Base-by-base conservation (phyloP, 2,329 filamentous ascomycete genomes). In the Colletotrichum sp. region DNA sequence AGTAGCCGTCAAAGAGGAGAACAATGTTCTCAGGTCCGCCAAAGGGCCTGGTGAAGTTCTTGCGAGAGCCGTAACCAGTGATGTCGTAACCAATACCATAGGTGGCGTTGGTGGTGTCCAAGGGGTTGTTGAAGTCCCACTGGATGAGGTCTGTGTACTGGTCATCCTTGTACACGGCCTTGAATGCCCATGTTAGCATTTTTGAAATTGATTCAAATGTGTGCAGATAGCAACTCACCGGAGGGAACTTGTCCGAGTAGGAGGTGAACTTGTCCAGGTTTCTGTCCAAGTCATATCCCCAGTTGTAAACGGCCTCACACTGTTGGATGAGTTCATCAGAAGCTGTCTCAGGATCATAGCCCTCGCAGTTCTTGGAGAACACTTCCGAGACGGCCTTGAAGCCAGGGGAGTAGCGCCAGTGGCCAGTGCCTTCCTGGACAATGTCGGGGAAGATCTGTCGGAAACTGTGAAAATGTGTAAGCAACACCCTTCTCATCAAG, bases 1-100 rank as follows among this genome's bases (percentile, higher is more conserved):
- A 93, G 78, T 88, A 86, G 30, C 90, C 90, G 79, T 92, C 91
- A 65, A 88, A 88, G 10, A 92, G 84, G 28, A 92, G 82, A 38
- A 92, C 85, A 38, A 93, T 88, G 80, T 93, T 88, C 73, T 92
- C 89, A 3, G 90, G 84, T 5, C 61, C 70, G 1, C 84, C 85
- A 80, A 93, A 93, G 2, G 90, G 91, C 77, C 87, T 84, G 1
- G 87, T 85, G 61, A 88, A 85, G 79, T 89, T 88, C 24, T 83
- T 80, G 15, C 86, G 85, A 74, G 84, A 85, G 67, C 86, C 83
- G 79, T 90, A 90, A 58, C 89, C 90, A 2, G 86, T 87, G 67
- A 91, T 85, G 32, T 87, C 84, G 75, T 88, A 87, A 71, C 83
- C 85, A 64, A 85, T 77, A 72, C 89, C 82, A 81, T 79, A 85